Percentiles rank a stretch among this genome's conserved stretches.
Conservation (phyloP, 441 rosid species). For the Corymbia calophylla region DNA sequence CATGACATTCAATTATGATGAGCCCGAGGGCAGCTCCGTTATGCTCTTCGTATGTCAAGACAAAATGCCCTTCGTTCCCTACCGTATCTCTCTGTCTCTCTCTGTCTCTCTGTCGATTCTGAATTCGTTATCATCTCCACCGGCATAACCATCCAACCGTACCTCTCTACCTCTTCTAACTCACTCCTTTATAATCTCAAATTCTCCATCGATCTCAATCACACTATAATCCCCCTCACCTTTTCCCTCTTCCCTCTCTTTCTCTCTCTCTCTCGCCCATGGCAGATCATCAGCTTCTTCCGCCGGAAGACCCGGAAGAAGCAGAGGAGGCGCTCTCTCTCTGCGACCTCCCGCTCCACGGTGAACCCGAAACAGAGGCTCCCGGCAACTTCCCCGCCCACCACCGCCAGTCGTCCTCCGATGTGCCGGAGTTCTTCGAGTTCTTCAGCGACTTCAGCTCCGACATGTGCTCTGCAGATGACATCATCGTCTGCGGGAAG, state of each 20-base stretch:
- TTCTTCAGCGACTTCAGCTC: not conserved
- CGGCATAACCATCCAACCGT: not conserved
- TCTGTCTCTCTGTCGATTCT: not conserved
- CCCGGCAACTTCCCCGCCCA: not conserved
- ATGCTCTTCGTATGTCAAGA: not conserved
- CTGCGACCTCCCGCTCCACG: not conserved
- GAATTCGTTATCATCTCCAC: not conserved
- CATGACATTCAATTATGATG: not conserved
- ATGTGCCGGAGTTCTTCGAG: not conserved
- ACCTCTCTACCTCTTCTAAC: not conserved
- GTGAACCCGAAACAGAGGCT: not conserved
- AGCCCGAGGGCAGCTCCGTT: not conserved
- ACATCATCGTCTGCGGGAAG: not conserved
- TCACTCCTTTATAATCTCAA: not conserved
- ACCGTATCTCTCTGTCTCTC: not conserved
- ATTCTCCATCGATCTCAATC: not conserved
- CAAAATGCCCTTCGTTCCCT: not conserved
- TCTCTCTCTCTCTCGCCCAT: not conserved
- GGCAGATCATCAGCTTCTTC: not conserved
- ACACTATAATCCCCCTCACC: not conserved
- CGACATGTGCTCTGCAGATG: not conserved
- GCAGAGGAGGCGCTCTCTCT: slow-evolving; percentile 3
- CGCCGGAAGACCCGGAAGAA: not conserved
- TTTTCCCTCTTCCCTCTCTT: not conserved
- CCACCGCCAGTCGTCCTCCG: not conserved